phyloP scores from a whole-genome alignment of 352 stramenopile species.

The Phytopythium ostracodes region DNA sequence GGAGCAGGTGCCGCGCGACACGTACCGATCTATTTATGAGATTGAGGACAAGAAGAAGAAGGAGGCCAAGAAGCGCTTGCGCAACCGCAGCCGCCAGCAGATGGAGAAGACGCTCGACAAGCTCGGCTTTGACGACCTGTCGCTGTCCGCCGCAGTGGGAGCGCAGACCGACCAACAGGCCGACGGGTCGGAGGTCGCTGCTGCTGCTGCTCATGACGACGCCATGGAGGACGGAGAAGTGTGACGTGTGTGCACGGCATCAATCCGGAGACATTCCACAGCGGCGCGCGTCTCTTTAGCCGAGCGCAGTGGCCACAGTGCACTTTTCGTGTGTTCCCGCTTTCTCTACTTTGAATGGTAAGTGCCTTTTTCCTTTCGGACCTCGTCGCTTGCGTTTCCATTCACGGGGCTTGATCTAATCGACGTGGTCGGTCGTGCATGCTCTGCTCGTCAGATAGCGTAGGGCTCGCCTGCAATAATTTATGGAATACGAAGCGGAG shows the following conservation, averaged over 20 bases:
- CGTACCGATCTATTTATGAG: conserved; percentile 74
- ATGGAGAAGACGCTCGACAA: conserved; percentile 63
- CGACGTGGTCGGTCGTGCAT: too few species aligned
- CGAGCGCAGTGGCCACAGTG: neutral
- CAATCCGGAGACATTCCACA: neutral
- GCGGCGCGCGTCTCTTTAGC: neutral
- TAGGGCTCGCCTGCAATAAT: neutral
- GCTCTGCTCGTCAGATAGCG: too few species aligned
- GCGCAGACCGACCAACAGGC: neutral
- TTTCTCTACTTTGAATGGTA: neutral
- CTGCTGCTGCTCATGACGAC: conserved; percentile 13
- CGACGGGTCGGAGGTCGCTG: conserved; percentile 1
- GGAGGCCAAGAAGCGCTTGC: conserved; percentile 54
- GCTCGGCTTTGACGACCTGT: conserved; percentile 50
- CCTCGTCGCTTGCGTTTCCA: neutral
- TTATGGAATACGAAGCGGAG: neutral
- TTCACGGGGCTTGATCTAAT: too few species aligned
- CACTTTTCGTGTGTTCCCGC: neutral
- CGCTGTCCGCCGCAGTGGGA: conserved; percentile 18
- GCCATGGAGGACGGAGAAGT: conserved; percentile 27
- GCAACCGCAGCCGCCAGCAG: conserved; percentile 38
- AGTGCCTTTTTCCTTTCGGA: neutral
- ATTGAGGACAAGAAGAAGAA: conserved; percentile 76
- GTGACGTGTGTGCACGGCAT: neutral
- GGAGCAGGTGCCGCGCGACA: conserved; percentile 54